Conservation (phyloP, 164 flowering plant species). For the Tinospora cordifolia region DNA sequence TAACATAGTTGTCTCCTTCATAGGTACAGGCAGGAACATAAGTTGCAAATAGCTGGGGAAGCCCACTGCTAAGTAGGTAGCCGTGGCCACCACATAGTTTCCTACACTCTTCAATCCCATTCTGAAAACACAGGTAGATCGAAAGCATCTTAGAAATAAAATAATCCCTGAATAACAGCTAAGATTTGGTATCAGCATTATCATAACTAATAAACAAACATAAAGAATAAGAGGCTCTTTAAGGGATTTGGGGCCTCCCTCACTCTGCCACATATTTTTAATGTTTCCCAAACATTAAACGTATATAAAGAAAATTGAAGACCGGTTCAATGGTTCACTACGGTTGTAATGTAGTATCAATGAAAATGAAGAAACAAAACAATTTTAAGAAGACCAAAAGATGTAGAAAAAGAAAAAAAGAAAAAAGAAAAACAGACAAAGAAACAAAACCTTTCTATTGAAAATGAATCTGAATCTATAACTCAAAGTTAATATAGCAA, state of each 20-base stretch:
- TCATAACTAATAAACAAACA: background rate
- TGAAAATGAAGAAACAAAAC: too few species aligned
- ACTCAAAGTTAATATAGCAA: too few species aligned
- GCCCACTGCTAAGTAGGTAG: conserved; percentile 87
- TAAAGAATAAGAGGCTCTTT: background rate
- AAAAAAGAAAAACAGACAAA: too few species aligned
- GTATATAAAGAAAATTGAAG: too few species aligned
- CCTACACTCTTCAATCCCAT: conserved; percentile 94
- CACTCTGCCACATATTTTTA: too few species aligned
- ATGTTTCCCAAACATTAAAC: too few species aligned
- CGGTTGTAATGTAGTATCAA: too few species aligned
- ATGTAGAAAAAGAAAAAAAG: background rate
- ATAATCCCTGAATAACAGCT: background rate
- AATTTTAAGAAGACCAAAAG: too few species aligned
- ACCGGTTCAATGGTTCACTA: too few species aligned
- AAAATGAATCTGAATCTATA: too few species aligned
- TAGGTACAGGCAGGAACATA: conserved; percentile 98
- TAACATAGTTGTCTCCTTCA: conserved; percentile 91
- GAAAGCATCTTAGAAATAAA: background rate
- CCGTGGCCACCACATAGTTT: conserved; percentile 99
- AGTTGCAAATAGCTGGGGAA: conserved; percentile 96
- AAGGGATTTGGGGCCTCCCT: too few species aligned
- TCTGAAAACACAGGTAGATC: conserved; percentile 37
- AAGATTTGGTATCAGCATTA: background rate
- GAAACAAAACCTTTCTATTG: too few species aligned